A percentile compares a stretch with the other conserved stretches of the same genome.
Evolutionary conservation across 345 rosid species (phyloP).

Genomic region (Citrus glauca): DNA sequence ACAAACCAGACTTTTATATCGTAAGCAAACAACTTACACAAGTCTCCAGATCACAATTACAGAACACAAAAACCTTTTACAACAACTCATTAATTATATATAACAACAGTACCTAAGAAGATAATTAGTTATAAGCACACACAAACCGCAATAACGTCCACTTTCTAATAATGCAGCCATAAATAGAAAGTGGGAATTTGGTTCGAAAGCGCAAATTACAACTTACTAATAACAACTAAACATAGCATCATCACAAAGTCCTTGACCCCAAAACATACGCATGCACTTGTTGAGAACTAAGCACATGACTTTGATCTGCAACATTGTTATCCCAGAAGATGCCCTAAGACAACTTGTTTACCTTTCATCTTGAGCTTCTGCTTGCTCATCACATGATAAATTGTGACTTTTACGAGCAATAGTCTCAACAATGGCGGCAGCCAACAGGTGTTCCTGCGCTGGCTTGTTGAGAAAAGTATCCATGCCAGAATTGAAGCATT

Average conservation of each 20-base stretch:
- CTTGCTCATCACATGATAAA: neutral
- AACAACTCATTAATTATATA: too few species aligned
- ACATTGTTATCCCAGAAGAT: neutral
- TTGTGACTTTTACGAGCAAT: constrained; percentile 31
- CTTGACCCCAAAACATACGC: neutral
- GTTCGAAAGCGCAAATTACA: neutral
- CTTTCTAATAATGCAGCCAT: neutral
- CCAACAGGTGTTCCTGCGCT: constrained; percentile 73
- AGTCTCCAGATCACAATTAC: too few species aligned
- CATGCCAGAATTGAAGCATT: constrained; percentile 75
- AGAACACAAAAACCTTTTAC: too few species aligned
- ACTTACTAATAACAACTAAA: neutral
- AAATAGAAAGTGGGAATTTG: neutral
- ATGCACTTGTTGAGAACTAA: neutral
- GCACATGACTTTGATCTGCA: neutral
- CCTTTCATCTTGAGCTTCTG: too few species aligned
- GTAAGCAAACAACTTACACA: too few species aligned
- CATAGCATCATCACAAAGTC: neutral
- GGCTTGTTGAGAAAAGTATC: constrained; percentile 90
- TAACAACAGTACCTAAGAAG: too few species aligned
- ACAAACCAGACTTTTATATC: too few species aligned
- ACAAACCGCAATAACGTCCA: neutral
- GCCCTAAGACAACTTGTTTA: neutral
- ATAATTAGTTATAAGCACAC: too few species aligned
- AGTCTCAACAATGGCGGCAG: constrained; percentile 61